These are phyloP conservation scores for Parietaria judaica DNA, from an alignment of 306 rosid genomes.

Conservation along the genomic window DNA sequence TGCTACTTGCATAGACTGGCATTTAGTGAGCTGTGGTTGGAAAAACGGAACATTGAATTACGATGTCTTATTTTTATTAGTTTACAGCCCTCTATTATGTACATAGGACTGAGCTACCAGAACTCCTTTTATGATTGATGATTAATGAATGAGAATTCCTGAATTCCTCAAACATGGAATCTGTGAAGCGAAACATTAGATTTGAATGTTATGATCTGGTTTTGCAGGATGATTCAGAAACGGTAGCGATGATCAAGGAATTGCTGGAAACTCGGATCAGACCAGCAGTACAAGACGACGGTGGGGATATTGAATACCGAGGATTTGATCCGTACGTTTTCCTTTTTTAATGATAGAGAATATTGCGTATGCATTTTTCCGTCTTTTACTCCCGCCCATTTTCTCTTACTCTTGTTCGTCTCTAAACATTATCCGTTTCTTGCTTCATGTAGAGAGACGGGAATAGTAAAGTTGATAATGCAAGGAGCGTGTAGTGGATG, in stretches of 20 bases:
- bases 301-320: conserved; percentile 86
- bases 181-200: neutral
- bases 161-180: neutral
- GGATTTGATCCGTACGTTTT: conserved; percentile 61
- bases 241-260: conserved; percentile 94
- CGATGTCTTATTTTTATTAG: neutral
- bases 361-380: neutral
- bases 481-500: conserved; percentile 99
- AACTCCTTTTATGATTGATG: neutral
- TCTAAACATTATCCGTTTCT: neutral
- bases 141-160: neutral
- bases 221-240: conserved; percentile 90
- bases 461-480: conserved; percentile 77
- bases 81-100: neutral
- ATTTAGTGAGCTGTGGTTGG: neutral
- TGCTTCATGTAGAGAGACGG: conserved; percentile 56
- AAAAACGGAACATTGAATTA: neutral
- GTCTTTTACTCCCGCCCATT: no score
- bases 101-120: neutral
- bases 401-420: neutral
- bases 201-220: no score
- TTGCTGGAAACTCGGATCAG: conserved; percentile 89
- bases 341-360: conserved; percentile 5
- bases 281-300: conserved; percentile 96
- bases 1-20: neutral